phyloP scores from a whole-genome alignment of 345 rosid genomes.

The Schrenkiella parvula region DNA sequence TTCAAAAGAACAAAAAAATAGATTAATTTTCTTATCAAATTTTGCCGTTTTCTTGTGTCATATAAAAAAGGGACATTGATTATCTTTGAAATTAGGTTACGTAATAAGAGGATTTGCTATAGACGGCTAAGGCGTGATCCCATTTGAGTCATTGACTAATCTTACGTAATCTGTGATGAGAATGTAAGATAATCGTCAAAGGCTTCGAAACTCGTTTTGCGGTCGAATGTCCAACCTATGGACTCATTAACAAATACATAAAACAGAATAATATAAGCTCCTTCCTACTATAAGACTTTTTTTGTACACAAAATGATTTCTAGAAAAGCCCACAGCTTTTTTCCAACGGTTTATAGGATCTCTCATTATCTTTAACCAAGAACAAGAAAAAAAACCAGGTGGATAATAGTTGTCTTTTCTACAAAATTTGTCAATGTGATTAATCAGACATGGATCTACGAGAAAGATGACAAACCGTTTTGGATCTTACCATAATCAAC shows the following conservation, averaged over 20 bases:
- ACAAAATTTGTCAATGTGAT: neutral
- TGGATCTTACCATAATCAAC: neutral
- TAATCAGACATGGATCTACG: neutral
- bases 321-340: neutral
- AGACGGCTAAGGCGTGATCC: neutral
- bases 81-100: neutral
- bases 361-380: neutral
- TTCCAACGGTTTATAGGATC: neutral
- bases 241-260: neutral
- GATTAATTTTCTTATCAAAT: neutral
- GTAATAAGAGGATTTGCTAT: neutral
- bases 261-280: neutral
- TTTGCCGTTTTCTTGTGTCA: neutral
- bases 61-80: neutral
- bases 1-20: too few species aligned
- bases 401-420: neutral
- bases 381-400: neutral
- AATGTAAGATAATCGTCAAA: conserved; percentile 11
- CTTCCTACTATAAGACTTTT: neutral
- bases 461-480: neutral
- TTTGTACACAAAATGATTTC: neutral
- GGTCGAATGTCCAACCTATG: conserved; percentile 21
- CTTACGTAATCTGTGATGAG: neutral
- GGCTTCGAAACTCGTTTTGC: conserved; percentile 10
- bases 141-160: neutral